Evolutionary conservation across 2,329 filamentous ascomycete genomes (phyloP), one percentile per base, ranked within the genome.

Genomic region (Phaeosphaeriaceae sp.): DNA sequence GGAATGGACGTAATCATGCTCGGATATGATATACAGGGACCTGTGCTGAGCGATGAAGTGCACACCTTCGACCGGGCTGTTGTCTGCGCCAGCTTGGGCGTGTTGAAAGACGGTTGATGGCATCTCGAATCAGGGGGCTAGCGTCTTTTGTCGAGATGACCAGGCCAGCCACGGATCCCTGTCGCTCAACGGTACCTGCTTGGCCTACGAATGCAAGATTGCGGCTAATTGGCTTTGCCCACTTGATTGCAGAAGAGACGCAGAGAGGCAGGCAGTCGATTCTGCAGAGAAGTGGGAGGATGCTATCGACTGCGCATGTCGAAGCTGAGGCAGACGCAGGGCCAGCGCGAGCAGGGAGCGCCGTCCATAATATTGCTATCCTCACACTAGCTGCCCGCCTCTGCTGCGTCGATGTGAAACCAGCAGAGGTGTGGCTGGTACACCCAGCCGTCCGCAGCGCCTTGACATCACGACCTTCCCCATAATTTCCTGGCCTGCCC

Each of bases 1-100:
- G 47, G 75, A 70, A 55, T 60, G 68, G 67, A 68, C 68, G 64
- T 76, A 76, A 59, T 73, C 74, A 67, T 76, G 71, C 66, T 75
- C 76, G 46, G 72, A 71, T 52, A 77, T 70, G 47, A 75, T 72
- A 59, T 74, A 74, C 49, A 77, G 72, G 52, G 62, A 62, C n/a
- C 65, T 54, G 43, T 44, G 54, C 8, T 59, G 63, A 61, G 68
- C 62, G 63, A 66, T 61, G 59, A 67, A 67, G 66, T 68, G 62
- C 23, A 58, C 53, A 57, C 63, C 54, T 47, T 65, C 55, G 49
- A 47, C 58, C 47, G 24, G 22, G 28, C 44, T 49, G 35, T 63
- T 59, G 53, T 48, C 50, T 10, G 62, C 53, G 47, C 49, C 57
- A 32, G 52, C 56, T 50, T 60, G 43, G 48, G 54, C 22, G 54